Percentiles rank a stretch among this genome's conserved stretches.
Conservation (phyloP, 306 rosid species). For the Ochetophila trinervis region DNA sequence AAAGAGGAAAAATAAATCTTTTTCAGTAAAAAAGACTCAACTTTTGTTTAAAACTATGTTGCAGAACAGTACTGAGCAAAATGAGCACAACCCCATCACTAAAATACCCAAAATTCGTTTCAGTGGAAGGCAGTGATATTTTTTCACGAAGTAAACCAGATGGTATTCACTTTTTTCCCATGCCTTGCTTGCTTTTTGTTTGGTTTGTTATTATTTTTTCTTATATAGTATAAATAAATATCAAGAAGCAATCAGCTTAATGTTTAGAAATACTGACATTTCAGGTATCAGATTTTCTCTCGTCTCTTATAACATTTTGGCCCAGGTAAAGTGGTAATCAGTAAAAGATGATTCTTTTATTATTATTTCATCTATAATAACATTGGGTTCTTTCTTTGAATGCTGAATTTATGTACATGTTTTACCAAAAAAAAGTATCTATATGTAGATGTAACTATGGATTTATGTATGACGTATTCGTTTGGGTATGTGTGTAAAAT, state of each 20-base stretch:
- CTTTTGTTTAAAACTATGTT: background rate
- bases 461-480: too few species aligned
- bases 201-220: background rate
- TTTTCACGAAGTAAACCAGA: slow-evolving; percentile 49
- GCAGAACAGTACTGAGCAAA: slow-evolving; percentile 28
- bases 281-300: slow-evolving; percentile 71
- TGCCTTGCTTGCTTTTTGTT: background rate
- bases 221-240: background rate
- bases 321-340: slow-evolving; percentile 52
- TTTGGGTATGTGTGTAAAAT: too few species aligned
- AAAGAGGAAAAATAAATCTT: too few species aligned
- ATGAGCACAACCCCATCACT: slow-evolving; percentile 52
- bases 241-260: background rate
- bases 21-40: background rate
- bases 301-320: slow-evolving; percentile 83
- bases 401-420: background rate
- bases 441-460: too few species aligned
- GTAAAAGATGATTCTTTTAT: background rate
- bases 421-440: too few species aligned
- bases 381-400: background rate
- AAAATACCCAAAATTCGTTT: slow-evolving; percentile 43
- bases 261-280: slow-evolving; percentile 8
- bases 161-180: slow-evolving; percentile 28
- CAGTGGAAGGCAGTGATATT: slow-evolving; percentile 51
- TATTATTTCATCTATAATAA: too few species aligned